These are phyloP conservation scores for Saccharomycopsis synnaedendra DNA, from an alignment of 805 yeast genomes.

Conservation along the genomic window DNA sequence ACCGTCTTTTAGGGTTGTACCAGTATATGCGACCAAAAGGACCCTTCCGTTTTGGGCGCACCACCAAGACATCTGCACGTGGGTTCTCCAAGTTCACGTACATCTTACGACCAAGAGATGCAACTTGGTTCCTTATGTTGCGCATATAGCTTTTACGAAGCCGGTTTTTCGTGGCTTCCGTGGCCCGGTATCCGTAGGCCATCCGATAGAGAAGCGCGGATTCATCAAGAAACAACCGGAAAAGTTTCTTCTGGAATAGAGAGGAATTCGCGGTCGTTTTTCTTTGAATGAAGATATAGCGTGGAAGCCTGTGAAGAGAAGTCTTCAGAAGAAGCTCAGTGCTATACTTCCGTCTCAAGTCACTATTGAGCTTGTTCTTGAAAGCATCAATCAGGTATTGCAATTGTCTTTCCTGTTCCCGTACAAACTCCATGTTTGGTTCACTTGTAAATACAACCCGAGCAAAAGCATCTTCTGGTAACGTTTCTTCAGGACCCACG, in stretches of 20 bases:
- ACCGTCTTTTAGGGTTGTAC: conserved; percentile 22
- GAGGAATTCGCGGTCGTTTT: conserved; percentile 5
- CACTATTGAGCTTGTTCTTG: conserved; percentile 12
- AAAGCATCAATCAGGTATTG: conserved; percentile 8
- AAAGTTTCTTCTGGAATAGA: conserved; percentile 4
- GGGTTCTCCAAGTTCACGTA: conserved; percentile 19
- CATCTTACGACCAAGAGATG: conserved; percentile 9
- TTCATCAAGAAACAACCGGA: conserved; percentile 8
- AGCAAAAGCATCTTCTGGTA: neutral
- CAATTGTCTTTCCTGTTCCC: conserved; percentile 8
- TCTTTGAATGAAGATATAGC: conserved; percentile 11
- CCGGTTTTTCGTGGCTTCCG: conserved; percentile 10
- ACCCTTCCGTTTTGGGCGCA: conserved; percentile 6
- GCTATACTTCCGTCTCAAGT: conserved; percentile 7
- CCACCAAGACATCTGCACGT: conserved; percentile 19
- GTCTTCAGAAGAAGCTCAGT: conserved; percentile 13
- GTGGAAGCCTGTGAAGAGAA: conserved; percentile 9
- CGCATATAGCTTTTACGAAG: conserved; percentile 8
- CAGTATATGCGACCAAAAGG: conserved; percentile 24
- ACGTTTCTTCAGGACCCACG: neutral
- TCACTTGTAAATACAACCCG: neutral
- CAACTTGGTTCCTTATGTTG: conserved; percentile 4
- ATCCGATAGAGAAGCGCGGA: conserved; percentile 9
- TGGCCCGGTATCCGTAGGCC: conserved; percentile 6
- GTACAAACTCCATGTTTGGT: conserved; percentile 3